These are phyloP conservation scores for Danielia reshetovae DNA, from an alignment of 805 yeast species.

Conservation along the genomic window DNA sequence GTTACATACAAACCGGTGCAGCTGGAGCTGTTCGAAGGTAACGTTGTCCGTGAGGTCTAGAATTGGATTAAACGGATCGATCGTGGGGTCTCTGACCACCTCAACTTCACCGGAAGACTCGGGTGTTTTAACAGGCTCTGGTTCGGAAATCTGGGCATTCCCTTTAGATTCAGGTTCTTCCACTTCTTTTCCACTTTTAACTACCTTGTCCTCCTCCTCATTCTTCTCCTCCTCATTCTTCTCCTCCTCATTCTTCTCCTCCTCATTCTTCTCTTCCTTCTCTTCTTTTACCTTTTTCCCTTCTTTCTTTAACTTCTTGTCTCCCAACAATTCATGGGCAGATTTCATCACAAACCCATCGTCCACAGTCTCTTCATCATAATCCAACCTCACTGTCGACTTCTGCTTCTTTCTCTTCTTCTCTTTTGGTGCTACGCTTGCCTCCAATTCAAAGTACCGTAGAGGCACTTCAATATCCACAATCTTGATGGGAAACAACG, in stretches of 20 bases:
- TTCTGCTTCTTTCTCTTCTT: slow-evolving; percentile 17
- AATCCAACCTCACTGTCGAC: slow-evolving; percentile 28
- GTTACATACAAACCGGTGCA: slow-evolving; percentile 9
- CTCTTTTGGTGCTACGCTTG: slow-evolving; percentile 2
- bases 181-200: slow-evolving; percentile 3
- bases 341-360: slow-evolving; percentile 41
- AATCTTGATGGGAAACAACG: slow-evolving; percentile 51
- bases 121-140: no score
- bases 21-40: slow-evolving; percentile 11
- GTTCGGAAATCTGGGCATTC: no score
- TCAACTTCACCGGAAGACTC: no score
- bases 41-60: slow-evolving; percentile 10
- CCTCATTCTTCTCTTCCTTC: slow-evolving; percentile 1
- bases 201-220: slow-evolving; percentile 1
- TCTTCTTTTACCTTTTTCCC: slow-evolving; percentile 2
- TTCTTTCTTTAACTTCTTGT: slow-evolving; percentile 13
- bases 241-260: no score
- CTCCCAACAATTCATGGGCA: slow-evolving; percentile 36
- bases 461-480: slow-evolving; percentile 37
- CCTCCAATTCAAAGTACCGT: slow-evolving; percentile 44
- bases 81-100: slow-evolving; percentile 1
- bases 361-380: slow-evolving; percentile 38
- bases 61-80: slow-evolving; percentile 8
- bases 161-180: not conserved
- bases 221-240: not conserved